phyloP scores from a whole-genome alignment of 305 asterid species.

The Fraxinus albicans region DNA sequence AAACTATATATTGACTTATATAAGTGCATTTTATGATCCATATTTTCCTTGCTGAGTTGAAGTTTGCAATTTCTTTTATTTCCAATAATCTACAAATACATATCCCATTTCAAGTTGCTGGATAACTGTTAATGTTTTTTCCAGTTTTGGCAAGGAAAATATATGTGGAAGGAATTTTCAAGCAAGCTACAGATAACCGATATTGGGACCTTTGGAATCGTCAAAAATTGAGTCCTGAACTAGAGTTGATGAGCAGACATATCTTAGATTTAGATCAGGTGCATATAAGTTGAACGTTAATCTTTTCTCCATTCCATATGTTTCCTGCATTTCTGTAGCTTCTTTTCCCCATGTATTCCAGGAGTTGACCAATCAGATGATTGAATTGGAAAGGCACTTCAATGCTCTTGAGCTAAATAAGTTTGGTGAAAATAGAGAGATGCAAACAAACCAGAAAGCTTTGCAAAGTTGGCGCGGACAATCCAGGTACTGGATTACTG shows the following conservation, averaged over 20 bases:
- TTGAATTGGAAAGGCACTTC: constrained; percentile 91
- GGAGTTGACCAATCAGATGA: constrained; percentile 79
- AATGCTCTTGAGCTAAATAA: constrained; percentile 73
- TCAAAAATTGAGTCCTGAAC: constrained; percentile 80
- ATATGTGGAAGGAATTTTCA: constrained; percentile 76
- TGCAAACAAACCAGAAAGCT: constrained; percentile 44
- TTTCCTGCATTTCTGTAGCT: constrained; percentile 22
- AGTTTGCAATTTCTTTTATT: background rate
- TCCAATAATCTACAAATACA: constrained; percentile 7
- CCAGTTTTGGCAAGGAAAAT: constrained; percentile 81
- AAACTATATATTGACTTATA: constrained; percentile 5
- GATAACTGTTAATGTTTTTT: constrained; percentile 23
- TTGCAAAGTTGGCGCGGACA: constrained; percentile 49
- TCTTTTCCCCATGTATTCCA: constrained; percentile 25
- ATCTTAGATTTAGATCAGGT: constrained; percentile 77
- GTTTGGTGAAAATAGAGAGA: constrained; percentile 61
- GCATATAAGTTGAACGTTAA: constrained; percentile 22
- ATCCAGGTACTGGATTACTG: constrained; percentile 57
- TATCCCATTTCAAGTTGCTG: constrained; percentile 17
- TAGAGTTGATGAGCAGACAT: constrained; percentile 69
- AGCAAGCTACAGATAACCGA: constrained; percentile 77
- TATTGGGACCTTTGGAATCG: constrained; percentile 94
- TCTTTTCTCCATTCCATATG: constrained; percentile 5
- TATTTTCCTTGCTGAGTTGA: constrained; percentile 1
- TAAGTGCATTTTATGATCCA: background rate